Evolutionary conservation across 2,329 filamentous ascomycete species (phyloP).

Genomic region (Epichloe aotearoae): DNA sequence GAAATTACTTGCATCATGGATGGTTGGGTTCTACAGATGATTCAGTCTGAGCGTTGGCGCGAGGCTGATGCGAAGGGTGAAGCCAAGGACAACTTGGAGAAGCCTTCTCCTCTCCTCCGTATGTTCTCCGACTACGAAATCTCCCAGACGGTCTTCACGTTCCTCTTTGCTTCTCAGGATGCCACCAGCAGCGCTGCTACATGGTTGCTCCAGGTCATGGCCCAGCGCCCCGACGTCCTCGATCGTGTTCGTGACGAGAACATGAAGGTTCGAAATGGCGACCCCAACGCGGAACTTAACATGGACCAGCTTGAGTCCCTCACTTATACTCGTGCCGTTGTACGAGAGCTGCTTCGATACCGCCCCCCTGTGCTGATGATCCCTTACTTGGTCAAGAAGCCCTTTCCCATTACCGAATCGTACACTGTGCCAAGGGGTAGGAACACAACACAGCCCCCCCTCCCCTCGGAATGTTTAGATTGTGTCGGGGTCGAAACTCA

Average conservation of each 20-base stretch:
- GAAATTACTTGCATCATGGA: slow-evolving; percentile 90
- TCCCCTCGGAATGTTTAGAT: not conserved
- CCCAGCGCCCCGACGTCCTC: slow-evolving; percentile 84
- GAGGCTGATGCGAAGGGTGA: slow-evolving; percentile 64
- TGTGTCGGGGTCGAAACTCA: not conserved
- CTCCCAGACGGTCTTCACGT: slow-evolving; percentile 85
- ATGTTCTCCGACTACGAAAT: slow-evolving; percentile 88
- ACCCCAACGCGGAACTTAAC: slow-evolving; percentile 54
- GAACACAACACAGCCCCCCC: slow-evolving; percentile 7
- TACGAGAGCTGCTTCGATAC: slow-evolving; percentile 85
- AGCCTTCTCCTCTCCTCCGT: slow-evolving; percentile 71
- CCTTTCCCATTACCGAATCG: slow-evolving; percentile 74
- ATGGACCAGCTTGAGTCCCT: slow-evolving; percentile 84
- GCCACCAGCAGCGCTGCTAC: slow-evolving; percentile 87
- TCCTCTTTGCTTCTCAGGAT: slow-evolving; percentile 94
- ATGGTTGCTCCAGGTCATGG: slow-evolving; percentile 90
- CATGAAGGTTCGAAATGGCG: slow-evolving; percentile 58
- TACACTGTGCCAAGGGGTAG: slow-evolving; percentile 87
- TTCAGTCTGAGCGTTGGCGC: slow-evolving; percentile 71
- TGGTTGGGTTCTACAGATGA: slow-evolving; percentile 79
- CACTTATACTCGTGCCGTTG: slow-evolving; percentile 80
- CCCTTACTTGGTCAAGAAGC: slow-evolving; percentile 86
- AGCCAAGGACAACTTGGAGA: slow-evolving; percentile 54
- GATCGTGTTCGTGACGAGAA: slow-evolving; percentile 90
- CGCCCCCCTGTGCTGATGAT: slow-evolving; percentile 92